These are phyloP conservation scores for Diaporthe humulicola DNA, from an alignment of 2,329 filamentous ascomycete genomes.

Conservation along the genomic window DNA sequence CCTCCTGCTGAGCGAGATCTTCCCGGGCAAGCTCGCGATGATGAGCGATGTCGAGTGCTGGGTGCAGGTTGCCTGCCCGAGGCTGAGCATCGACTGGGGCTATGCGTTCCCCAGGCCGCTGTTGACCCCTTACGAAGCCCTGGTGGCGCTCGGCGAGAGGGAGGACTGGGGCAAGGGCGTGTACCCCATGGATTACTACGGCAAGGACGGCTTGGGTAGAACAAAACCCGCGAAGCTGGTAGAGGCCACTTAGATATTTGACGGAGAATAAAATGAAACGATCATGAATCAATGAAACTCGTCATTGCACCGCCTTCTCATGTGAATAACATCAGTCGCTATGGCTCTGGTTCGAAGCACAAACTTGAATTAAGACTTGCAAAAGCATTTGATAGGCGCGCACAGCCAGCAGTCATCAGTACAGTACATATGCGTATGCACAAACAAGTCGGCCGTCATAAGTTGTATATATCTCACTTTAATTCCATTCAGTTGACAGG, in stretches of 20 bases:
- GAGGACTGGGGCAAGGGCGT: slow-evolving; percentile 82
- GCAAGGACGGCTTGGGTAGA: slow-evolving; percentile 88
- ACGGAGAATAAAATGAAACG: background rate
- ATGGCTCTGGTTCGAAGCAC: background rate
- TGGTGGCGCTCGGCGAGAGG: slow-evolving; percentile 85
- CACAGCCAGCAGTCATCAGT: background rate
- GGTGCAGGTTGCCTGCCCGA: slow-evolving; percentile 98
- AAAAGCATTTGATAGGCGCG: too few species aligned
- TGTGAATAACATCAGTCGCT: background rate
- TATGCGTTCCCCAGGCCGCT: slow-evolving; percentile 93
- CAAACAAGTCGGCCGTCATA: background rate
- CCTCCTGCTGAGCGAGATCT: slow-evolving; percentile 92
- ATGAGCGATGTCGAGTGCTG: slow-evolving; percentile 97
- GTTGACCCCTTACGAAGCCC: slow-evolving; percentile 93
- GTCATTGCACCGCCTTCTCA: too few species aligned
- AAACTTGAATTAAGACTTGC: background rate
- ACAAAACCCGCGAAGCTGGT: slow-evolving; percentile 64
- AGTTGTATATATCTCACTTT: too few species aligned
- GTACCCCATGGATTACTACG: slow-evolving; percentile 99
- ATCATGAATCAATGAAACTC: background rate
- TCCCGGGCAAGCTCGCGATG: slow-evolving; percentile 92
- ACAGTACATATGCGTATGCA: background rate
- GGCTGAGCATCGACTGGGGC: slow-evolving; percentile 98
- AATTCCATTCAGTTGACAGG: fast-evolving
- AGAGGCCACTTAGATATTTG: slow-evolving; percentile 30